Base-by-base conservation (phyloP, 352 stramenopile genomes). In the Globisporangium perplexum region DNA sequence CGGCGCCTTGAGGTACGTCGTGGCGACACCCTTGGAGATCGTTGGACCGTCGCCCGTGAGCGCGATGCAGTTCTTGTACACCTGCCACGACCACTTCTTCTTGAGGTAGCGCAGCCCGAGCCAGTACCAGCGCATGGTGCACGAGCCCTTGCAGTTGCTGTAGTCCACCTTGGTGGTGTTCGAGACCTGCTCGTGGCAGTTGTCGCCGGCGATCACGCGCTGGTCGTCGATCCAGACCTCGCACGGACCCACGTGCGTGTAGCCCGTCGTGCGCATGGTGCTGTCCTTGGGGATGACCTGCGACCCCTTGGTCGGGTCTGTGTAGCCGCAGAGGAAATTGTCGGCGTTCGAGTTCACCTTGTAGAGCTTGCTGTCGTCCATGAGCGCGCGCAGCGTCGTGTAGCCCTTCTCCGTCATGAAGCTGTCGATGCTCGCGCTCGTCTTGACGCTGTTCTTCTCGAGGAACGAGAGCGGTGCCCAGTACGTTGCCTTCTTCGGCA, bases 61-160 rank as follows among this genome's bases (percentile, higher is more conserved):
- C 22, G 50, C 74, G 83, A 59, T 60, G 30, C 73, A 81, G 2
- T 68, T 66, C 68, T 83, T 81, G 63, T 83, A 83, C 18, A 83
- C 53, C 59, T 83, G 70, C 72, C 72, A 83, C 57, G 70, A 83
- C 59, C 75, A 77, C 49, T 53, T 54, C 42, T 72, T 72, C 28
- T 80, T 66, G 20, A 74, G 59, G 57, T 68, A 77, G 26, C 68
- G 68, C 18, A 74, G 56, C 8, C 66, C 66, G 35, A 77, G 43
- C 63, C 66, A 77, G 66, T 63, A 77, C 69, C 69, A 77, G 42
- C 60, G 60, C 23, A 77, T 55, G 31, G 60, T 72, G 49, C 69
- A 74, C 15, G 63, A 67, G 31, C 46, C 55, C 24, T 51, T 68
- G 57, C 69, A 77, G 43, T 53, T 57, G 46, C 61, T 74, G 60